Percentiles rank a stretch among this genome's conserved stretches.
These are phyloP conservation scores for Fusarium scirpi DNA, from an alignment of 2,329 filamentous ascomycete genomes.

Conservation along the genomic window DNA sequence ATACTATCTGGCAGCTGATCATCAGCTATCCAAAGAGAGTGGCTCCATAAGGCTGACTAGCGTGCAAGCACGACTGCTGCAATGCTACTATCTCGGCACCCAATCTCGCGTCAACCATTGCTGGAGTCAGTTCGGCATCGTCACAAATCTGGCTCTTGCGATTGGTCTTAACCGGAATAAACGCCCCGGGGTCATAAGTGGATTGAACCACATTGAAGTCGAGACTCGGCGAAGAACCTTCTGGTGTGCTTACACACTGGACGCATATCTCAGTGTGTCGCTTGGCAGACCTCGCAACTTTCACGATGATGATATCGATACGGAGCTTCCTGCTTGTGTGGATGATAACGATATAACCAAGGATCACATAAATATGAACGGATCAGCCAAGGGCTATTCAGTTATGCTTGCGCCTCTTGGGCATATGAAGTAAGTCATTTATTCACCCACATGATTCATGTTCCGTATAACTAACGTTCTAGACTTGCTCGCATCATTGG, in stretches of 20 bases:
- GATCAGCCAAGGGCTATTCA: conserved; percentile 25
- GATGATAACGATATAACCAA: conserved; percentile 38
- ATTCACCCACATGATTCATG: too few species aligned
- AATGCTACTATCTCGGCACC: conserved; percentile 59
- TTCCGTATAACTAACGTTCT: too few species aligned
- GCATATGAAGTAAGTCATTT: conserved; percentile 49
- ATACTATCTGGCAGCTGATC: conserved; percentile 50
- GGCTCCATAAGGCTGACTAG: conserved; percentile 55
- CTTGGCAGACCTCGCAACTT: conserved; percentile 43
- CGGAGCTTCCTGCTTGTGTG: conserved; percentile 41
- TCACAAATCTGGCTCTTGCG: conserved; percentile 54
- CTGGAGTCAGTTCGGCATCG: conserved; percentile 60
- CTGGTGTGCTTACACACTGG: conserved; percentile 45
- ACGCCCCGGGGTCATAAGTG: conserved; percentile 16
- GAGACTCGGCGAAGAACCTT: conserved; percentile 43
- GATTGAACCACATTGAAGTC: conserved; percentile 37
- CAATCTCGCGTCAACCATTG: conserved; percentile 61
- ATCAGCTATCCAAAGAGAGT: conserved; percentile 54
- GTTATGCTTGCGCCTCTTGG: conserved; percentile 53
- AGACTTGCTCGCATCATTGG: conserved; percentile 53
- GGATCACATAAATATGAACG: conserved; percentile 31
- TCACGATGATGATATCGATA: conserved; percentile 46
- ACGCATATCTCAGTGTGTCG: conserved; percentile 43
- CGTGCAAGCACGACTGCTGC: conserved; percentile 56
- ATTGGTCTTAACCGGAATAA: conserved; percentile 49